phyloP scores from a whole-genome alignment of 176 grass and related monocot genomes.

The Lolium perenne region DNA sequence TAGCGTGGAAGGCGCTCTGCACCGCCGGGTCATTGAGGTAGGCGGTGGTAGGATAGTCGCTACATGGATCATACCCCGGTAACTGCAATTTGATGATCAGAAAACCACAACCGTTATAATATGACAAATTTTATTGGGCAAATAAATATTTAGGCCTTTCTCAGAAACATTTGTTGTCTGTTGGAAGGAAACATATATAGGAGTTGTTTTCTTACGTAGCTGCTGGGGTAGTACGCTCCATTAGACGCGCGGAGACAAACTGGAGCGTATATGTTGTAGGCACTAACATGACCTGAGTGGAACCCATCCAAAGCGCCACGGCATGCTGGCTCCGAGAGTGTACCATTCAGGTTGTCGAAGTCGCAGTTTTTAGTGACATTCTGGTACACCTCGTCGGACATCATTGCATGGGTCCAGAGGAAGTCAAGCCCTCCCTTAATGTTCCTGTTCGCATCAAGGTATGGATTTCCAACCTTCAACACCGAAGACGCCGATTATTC shows the following conservation, averaged over 20 bases:
- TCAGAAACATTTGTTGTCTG: neutral
- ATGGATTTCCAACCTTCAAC: constrained; percentile 52
- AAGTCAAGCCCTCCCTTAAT: constrained; percentile 26
- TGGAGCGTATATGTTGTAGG: constrained; percentile 54
- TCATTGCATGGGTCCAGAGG: constrained; percentile 33
- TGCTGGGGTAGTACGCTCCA: constrained; percentile 36
- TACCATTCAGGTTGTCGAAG: constrained; percentile 4
- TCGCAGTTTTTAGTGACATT: constrained; percentile 48
- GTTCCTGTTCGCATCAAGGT: constrained; percentile 26
- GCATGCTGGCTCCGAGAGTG: neutral
- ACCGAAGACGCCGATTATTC: neutral
- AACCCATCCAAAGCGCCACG: neutral
- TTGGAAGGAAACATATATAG: neutral
- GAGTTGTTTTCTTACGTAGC: constrained; percentile 31
- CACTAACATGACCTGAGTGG: neutral
- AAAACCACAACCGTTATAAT: neutral
- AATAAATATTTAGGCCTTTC: neutral
- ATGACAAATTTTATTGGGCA: neutral
- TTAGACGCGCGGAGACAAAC: constrained; percentile 22
- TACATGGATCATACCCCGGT: constrained; percentile 51
- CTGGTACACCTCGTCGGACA: constrained; percentile 44
- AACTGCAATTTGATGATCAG: constrained; percentile 7
- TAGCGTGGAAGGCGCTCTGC: constrained; percentile 55
- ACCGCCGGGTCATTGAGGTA: constrained; percentile 62
- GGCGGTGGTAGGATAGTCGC: neutral